Evolutionary conservation across 768 basidiomycete genomes (phyloP).

Genomic region (Candolleomyces eurysporus): DNA sequence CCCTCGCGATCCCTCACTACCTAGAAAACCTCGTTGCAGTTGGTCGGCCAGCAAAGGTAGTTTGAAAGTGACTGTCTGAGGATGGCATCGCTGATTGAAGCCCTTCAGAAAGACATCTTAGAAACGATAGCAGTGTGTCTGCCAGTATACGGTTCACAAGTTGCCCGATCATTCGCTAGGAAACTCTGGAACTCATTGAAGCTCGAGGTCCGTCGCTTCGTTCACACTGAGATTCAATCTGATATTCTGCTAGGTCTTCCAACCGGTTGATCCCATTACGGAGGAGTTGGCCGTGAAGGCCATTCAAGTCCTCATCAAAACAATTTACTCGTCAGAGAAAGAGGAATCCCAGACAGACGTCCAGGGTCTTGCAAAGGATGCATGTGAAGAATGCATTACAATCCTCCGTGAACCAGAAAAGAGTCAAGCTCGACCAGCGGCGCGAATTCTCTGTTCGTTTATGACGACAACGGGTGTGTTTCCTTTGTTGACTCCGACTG

Average conservation of each 20-base stretch:
- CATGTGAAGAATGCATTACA: slow-evolving; percentile 77
- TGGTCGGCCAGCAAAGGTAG: slow-evolving; percentile 81
- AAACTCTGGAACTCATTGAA: slow-evolving; percentile 92
- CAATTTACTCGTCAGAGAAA: slow-evolving; percentile 58
- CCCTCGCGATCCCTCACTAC: slow-evolving; percentile 82
- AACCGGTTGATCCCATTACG: slow-evolving; percentile 78
- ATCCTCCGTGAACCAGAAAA: slow-evolving; percentile 91
- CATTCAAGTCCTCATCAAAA: slow-evolving; percentile 68
- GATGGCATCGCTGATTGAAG: neutral
- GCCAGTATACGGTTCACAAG: slow-evolving; percentile 75
- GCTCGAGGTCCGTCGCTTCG: slow-evolving; percentile 75
- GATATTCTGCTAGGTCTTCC: slow-evolving; percentile 67
- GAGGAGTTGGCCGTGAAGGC: slow-evolving; percentile 74
- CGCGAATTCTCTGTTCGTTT: slow-evolving; percentile 77
- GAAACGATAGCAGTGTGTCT: slow-evolving; percentile 75
- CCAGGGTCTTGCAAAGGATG: slow-evolving; percentile 65
- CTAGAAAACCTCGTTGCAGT: slow-evolving; percentile 88
- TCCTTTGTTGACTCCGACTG: neutral
- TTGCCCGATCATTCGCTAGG: slow-evolving; percentile 59
- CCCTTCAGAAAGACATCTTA: slow-evolving; percentile 77
- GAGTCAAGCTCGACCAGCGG: slow-evolving; percentile 84
- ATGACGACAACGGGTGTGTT: slow-evolving; percentile 75
- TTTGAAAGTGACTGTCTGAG: neutral
- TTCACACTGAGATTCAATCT: neutral
- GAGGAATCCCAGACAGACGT: slow-evolving; percentile 37